Evolutionary conservation across 192 early-diverging fungal genomes (phyloP).

Genomic region (Coemansia reversa): DNA sequence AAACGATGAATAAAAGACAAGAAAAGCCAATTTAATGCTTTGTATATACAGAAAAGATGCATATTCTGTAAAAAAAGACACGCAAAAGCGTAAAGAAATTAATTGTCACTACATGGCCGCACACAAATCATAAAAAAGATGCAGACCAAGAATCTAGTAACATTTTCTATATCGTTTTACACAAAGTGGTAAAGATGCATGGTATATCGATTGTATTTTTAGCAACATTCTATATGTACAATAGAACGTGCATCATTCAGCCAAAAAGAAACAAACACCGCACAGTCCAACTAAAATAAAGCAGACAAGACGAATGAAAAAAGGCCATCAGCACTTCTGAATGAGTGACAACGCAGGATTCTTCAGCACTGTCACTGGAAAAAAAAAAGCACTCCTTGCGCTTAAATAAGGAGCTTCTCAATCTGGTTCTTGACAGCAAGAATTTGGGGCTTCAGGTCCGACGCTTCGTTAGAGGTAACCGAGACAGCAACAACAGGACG

Average conservation of each 20-base stretch:
- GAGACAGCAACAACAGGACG: slow-evolving; percentile 89
- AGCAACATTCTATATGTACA: slow-evolving; percentile 42
- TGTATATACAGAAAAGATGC: too few relatives aligned
- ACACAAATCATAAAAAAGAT: too few relatives aligned
- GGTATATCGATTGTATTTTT: not conserved
- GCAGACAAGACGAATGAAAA: not conserved
- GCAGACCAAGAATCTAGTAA: too few relatives aligned
- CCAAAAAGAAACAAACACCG: slow-evolving; percentile 15
- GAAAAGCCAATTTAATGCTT: too few relatives aligned
- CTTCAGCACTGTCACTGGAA: not conserved
- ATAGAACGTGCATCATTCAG: slow-evolving; percentile 51
- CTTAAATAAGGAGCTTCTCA: slow-evolving; percentile 69
- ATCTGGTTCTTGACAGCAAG: slow-evolving; percentile 86
- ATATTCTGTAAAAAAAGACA: not conserved
- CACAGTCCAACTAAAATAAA: not conserved
- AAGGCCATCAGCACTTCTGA: slow-evolving; percentile 35
- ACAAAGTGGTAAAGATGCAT: not conserved
- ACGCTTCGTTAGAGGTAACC: slow-evolving; percentile 97
- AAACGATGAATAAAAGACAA: too few relatives aligned
- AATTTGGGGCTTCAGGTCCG: slow-evolving; percentile 93
- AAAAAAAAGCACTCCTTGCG: slow-evolving; percentile 5
- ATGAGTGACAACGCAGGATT: too few relatives aligned
- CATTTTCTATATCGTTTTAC: not conserved
- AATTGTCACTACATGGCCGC: too few relatives aligned
- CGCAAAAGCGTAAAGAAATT: too few relatives aligned